Evolutionary conservation across 179 eudicot genomes (phyloP).

Genomic region (Corrigiola litoralis): DNA sequence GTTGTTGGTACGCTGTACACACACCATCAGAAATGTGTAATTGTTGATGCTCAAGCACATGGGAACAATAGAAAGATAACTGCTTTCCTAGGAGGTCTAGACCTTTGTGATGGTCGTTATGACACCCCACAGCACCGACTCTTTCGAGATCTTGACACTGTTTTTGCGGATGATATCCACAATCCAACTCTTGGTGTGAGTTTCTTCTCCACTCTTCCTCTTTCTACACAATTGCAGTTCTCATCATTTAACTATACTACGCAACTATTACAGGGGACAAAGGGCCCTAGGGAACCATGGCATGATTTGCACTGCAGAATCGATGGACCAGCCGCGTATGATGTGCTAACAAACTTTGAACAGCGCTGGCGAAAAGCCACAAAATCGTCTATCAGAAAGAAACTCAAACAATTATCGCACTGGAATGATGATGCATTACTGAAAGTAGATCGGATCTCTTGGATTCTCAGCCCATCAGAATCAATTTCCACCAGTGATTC

Average conservation of each 20-base stretch:
- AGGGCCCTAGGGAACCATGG: constrained; percentile 84
- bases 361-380: constrained; percentile 79
- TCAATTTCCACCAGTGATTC: constrained; percentile 32
- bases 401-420: constrained; percentile 42
- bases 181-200: constrained; percentile 69
- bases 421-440: constrained; percentile 75
- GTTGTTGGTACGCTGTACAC: constrained; percentile 87
- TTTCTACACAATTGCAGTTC: not conserved
- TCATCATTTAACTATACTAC: not conserved
- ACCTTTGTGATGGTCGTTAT: constrained; percentile 76
- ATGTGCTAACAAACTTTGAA: constrained; percentile 68
- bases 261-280: constrained; percentile 27
- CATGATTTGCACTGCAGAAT: constrained; percentile 78
- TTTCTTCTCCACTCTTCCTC: not conserved
- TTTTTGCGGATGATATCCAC: constrained; percentile 53
- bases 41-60: constrained; percentile 71
- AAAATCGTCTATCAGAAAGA: constrained; percentile 44
- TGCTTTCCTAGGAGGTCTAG: constrained; percentile 79
- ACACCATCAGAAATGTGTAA: constrained; percentile 91
- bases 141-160: constrained; percentile 60
- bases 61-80: constrained; percentile 78
- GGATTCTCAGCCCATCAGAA: constrained; percentile 58
- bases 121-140: constrained; percentile 82
- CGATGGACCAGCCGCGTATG: constrained; percentile 90
- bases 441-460: constrained; percentile 63